Percentiles rank a stretch among this genome's conserved stretches.
These are phyloP conservation scores for Penicillium capsulatum DNA, from an alignment of 2,329 filamentous ascomycete genomes.

Conservation along the genomic window DNA sequence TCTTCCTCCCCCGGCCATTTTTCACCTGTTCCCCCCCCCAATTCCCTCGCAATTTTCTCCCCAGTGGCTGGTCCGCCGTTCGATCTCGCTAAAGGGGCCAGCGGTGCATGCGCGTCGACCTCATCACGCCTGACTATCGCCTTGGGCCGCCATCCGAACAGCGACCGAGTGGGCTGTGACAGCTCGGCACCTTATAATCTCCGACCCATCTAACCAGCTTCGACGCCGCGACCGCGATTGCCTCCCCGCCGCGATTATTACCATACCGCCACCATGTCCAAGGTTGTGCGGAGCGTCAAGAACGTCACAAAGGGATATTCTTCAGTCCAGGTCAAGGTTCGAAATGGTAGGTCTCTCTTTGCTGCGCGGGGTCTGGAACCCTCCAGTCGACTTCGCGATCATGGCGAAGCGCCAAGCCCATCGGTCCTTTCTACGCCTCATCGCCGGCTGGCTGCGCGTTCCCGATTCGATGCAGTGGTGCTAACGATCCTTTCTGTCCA, in stretches of 20 bases:
- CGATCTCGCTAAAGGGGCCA: conserved; percentile 3
- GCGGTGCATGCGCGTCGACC: conserved; percentile 6
- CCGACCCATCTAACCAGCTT: conserved; percentile 10
- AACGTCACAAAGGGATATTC: conserved; percentile 99
- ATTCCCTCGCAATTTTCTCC: conserved; percentile 1
- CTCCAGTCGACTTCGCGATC: background rate
- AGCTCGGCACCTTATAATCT: conserved; percentile 14
- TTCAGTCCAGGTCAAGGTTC: conserved; percentile 92
- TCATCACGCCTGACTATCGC: conserved; percentile 7
- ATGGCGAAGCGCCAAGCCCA: background rate
- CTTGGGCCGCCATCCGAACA: conserved; percentile 19
- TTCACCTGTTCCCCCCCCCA: conserved; percentile 3
- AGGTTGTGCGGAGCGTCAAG: conserved; percentile 95
- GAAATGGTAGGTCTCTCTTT: conserved; percentile 69
- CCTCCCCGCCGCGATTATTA: conserved; percentile 13
- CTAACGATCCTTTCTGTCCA: conserved; percentile 41
- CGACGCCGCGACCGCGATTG: conserved; percentile 4
- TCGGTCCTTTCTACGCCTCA: conserved; percentile 3
- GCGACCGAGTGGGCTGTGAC: conserved; percentile 20
- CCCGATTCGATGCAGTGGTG: conserved; percentile 1
- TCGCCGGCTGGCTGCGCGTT: conserved; percentile 2
- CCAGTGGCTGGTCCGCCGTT: conserved; percentile 11
- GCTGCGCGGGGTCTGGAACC: too few relatives aligned
- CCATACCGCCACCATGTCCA: conserved; percentile 65
- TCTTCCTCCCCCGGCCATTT: conserved; percentile 5